A percentile compares a stretch with the other conserved stretches of the same genome.
Evolutionary conservation across 2,329 filamentous ascomycete species (phyloP).

Genomic region (Xylariaceae sp.): DNA sequence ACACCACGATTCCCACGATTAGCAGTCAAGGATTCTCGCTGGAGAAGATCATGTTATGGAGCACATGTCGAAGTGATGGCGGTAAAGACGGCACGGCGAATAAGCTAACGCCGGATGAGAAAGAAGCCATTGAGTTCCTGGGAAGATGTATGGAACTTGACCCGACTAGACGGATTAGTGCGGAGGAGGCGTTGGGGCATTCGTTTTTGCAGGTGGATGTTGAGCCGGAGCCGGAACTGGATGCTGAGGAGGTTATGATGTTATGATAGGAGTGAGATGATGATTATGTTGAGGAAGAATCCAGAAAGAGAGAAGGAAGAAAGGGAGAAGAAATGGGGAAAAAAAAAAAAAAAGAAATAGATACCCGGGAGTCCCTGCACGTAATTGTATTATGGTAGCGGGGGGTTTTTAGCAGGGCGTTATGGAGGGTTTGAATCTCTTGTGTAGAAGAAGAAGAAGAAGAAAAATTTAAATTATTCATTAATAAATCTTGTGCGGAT

Average conservation of each 20-base stretch:
- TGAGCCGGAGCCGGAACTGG: constrained; percentile 21
- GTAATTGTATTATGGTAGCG: too few species aligned
- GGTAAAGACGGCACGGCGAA: constrained; percentile 46
- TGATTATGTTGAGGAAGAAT: too few species aligned
- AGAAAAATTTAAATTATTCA: too few species aligned
- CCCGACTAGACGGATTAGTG: constrained; percentile 66
- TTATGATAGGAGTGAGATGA: constrained; percentile 17
- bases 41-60: constrained; percentile 94
- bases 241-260: constrained; percentile 38
- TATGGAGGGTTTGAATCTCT: too few species aligned
- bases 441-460: too few species aligned
- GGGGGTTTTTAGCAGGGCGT: too few species aligned
- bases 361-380: too few species aligned
- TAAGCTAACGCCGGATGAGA: constrained; percentile 60
- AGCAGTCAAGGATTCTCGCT: constrained; percentile 78
- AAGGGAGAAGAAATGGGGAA: too few species aligned
- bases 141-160: constrained; percentile 70
- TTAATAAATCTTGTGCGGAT: too few species aligned
- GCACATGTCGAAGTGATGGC: constrained; percentile 67
- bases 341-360: too few species aligned
- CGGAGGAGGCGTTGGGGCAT: constrained; percentile 66
- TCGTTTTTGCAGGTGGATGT: constrained; percentile 54
- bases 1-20: constrained; percentile 88
- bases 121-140: constrained; percentile 66
- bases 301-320: too few species aligned